Percentiles rank a stretch among this genome's conserved stretches.
Conservation (phyloP, 805 yeast genomes). For the Ogataea angusta region DNA sequence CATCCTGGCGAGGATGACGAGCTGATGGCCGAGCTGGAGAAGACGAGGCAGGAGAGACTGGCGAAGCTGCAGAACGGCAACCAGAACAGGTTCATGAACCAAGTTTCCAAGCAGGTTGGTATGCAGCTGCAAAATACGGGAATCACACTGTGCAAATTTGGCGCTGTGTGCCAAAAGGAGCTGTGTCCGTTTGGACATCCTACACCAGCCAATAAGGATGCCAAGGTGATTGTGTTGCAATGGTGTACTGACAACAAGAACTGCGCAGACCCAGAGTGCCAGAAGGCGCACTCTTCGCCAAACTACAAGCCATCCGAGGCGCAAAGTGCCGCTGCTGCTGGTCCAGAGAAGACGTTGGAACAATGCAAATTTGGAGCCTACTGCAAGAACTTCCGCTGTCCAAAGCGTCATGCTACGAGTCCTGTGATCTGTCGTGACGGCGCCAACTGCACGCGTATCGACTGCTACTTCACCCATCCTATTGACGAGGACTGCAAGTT, state of each 20-base stretch:
- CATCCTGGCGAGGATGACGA: constrained; percentile 86
- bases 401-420: constrained; percentile 79
- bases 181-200: constrained; percentile 90
- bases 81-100: constrained; percentile 24
- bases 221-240: constrained; percentile 60
- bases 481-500: constrained; percentile 75
- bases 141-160: constrained; percentile 70
- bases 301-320: constrained; percentile 34
- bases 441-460: constrained; percentile 68
- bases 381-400: constrained; percentile 77
- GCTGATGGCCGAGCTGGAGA: constrained; percentile 64
- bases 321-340: constrained; percentile 14
- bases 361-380: constrained; percentile 77
- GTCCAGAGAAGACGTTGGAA: constrained; percentile 56
- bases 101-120: constrained; percentile 33
- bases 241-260: constrained; percentile 75
- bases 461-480: constrained; percentile 84
- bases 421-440: constrained; percentile 80
- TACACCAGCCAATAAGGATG: constrained; percentile 75
- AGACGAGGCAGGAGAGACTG: constrained; percentile 39
- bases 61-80: constrained; percentile 24
- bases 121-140: constrained; percentile 37
- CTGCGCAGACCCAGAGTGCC: constrained; percentile 62
- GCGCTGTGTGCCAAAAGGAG: constrained; percentile 69
- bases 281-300: constrained; percentile 81